Conservation (phyloP, 805 yeast genomes). For the Kuraishia borneana region DNA sequence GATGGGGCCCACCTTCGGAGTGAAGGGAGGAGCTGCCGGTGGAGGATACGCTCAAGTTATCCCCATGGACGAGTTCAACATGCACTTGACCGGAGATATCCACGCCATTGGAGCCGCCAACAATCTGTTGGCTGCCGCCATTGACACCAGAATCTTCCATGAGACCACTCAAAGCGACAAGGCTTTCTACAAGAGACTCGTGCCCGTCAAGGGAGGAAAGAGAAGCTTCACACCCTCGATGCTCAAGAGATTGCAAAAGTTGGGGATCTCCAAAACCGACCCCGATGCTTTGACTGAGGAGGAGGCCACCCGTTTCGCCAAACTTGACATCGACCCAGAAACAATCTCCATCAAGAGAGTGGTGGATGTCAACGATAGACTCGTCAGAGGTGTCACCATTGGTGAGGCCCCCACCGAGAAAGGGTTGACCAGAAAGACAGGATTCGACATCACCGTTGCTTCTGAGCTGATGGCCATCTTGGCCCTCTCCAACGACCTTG, state of each 20-base stretch:
- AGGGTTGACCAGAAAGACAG: conserved; percentile 61
- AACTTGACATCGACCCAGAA: conserved; percentile 69
- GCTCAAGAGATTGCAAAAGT: conserved; percentile 53
- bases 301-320: conserved; percentile 52
- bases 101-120: conserved; percentile 80
- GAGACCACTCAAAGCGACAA: conserved; percentile 65
- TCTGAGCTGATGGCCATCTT: conserved; percentile 80
- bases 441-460: conserved; percentile 79
- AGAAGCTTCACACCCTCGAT: conserved; percentile 59
- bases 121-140: conserved; percentile 74
- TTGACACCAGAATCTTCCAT: conserved; percentile 80
- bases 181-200: conserved; percentile 63
- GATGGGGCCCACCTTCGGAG: conserved; percentile 85
- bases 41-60: conserved; percentile 83
- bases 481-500: conserved; percentile 59
- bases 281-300: conserved; percentile 66
- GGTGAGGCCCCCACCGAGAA: conserved; percentile 79
- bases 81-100: conserved; percentile 80
- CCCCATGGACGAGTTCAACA: conserved; percentile 83
- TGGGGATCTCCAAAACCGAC: conserved; percentile 58
- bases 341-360: conserved; percentile 77
- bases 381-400: conserved; percentile 65
- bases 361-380: conserved; percentile 76
- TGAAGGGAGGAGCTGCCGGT: conserved; percentile 87
- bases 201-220: conserved; percentile 62